A percentile compares a stretch with the other conserved stretches of the same genome.
These are phyloP conservation scores for Rhizopus arrhizus DNA, from an alignment of 371 early-diverging fungal genomes.

Conservation along the genomic window DNA sequence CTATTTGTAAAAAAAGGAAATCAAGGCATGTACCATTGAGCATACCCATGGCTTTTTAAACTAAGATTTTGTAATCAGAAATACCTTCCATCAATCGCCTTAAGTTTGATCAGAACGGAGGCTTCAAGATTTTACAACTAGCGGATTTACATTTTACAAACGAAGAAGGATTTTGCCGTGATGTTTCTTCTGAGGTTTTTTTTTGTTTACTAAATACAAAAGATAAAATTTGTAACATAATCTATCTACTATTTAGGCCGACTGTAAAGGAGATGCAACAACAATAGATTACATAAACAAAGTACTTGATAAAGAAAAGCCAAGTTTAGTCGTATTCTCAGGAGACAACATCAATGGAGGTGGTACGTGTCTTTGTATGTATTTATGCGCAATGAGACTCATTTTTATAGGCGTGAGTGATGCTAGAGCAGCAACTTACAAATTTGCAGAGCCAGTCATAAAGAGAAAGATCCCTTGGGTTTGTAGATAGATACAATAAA, in stretches of 20 bases:
- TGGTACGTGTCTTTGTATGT: conserved; percentile 7
- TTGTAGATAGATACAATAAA: not conserved
- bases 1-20: conserved; percentile 32
- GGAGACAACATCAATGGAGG: conserved; percentile 61
- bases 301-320: conserved; percentile 50
- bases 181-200: conserved; percentile 34
- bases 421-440: conserved; percentile 49
- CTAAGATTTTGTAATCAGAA: too few species aligned
- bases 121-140: conserved; percentile 59
- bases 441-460: conserved; percentile 52
- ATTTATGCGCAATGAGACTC: not conserved
- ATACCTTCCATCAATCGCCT: conserved; percentile 31
- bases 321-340: conserved; percentile 58
- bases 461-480: conserved; percentile 54
- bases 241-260: conserved; percentile 27
- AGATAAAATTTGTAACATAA: conserved; percentile 14
- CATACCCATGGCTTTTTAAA: too few species aligned
- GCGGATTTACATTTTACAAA: conserved; percentile 62
- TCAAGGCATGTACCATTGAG: conserved; percentile 27
- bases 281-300: conserved; percentile 47
- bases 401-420: conserved; percentile 29
- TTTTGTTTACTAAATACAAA: too few species aligned
- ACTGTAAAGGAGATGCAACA: conserved; percentile 50
- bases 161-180: conserved; percentile 46
- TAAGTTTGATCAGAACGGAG: conserved; percentile 42